Evolutionary conservation across 2,329 filamentous ascomycete genomes (phyloP).

Genomic region (Exophiala xenobiotica): DNA sequence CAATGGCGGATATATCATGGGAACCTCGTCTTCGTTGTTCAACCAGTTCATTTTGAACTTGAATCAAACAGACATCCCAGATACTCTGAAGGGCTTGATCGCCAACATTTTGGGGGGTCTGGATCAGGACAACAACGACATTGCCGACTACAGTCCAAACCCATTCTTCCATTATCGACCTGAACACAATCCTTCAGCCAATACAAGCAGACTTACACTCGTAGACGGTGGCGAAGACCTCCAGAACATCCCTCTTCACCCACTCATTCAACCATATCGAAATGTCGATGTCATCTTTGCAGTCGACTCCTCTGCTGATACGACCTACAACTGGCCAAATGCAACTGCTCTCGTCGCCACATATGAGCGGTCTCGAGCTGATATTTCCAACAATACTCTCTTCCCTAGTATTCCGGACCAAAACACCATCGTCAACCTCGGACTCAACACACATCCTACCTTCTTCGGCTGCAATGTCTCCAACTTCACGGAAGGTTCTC

Average conservation of each 20-base stretch:
- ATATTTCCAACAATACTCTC: constrained; percentile 63
- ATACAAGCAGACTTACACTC: constrained; percentile 59
- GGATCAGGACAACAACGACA: constrained; percentile 64
- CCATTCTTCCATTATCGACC: constrained; percentile 70
- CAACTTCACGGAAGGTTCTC: constrained; percentile 59
- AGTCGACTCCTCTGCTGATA: constrained; percentile 75
- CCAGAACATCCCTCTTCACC: constrained; percentile 77
- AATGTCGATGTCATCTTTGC: constrained; percentile 78
- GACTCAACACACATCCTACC: constrained; percentile 69
- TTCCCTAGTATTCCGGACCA: constrained; percentile 72
- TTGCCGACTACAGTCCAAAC: constrained; percentile 72
- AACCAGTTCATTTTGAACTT: constrained; percentile 71
- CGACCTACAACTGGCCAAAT: constrained; percentile 68
- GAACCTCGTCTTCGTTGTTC: constrained; percentile 81
- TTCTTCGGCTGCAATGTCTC: constrained; percentile 76
- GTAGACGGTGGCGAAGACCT: constrained; percentile 77
- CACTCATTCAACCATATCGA: constrained; percentile 71
- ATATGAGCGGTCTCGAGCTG: constrained; percentile 63
- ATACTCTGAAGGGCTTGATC: constrained; percentile 48
- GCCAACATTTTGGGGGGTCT: constrained; percentile 53
- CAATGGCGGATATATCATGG: constrained; percentile 79
- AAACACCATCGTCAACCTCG: constrained; percentile 76
- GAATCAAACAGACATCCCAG: constrained; percentile 54
- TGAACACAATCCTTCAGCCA: constrained; percentile 57
- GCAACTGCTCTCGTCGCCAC: constrained; percentile 72